Base-by-base conservation (phyloP, 2,329 filamentous ascomycete genomes). In the Colletotrichum trifolii region DNA sequence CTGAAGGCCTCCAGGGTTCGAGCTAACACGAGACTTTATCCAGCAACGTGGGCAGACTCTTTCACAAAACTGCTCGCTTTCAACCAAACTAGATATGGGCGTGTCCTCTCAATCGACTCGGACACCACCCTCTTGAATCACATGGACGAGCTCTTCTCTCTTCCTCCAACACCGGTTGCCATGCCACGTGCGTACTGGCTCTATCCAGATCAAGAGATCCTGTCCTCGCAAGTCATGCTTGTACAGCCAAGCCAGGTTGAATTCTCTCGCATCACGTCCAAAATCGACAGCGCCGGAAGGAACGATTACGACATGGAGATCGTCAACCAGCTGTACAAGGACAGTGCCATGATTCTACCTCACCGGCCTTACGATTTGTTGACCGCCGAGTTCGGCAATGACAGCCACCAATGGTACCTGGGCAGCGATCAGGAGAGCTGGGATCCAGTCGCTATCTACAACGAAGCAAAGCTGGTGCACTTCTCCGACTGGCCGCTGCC, bases 181-280 rank as follows among this genome's bases (percentile, higher is more conserved):
- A 89, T 92, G 84, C 88, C 90, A 1, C 85, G 88, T 38, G 90
- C 90, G 6, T 92, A 93, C 74, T 92, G 90, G 90, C 79, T 87
- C 2, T 49, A 49, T 25, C 36, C 48, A 1, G 58, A 35, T 6
- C 76, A 73, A n/a, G 79, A 55, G 11, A 76, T 89, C 11, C 83
- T 83, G 0, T 46, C 43, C 0, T 86, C 86, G 0, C 80, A 87
- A 4, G 71, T 90, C 11, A 81, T 89, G 69, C 81, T 90, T 2
- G 77, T 90, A n/a, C 76, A 85, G 56, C 87, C 87, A 0, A 81
- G 43, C 13, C 11, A 47, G 10, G 17, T 11, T 13, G 42, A 43
- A 1, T 61, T 54, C 50, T 54, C 70, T 4, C 25, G 25, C 25
- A 25, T 25, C 25, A 25, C 25, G 25, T 25, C 25, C 25, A 73